These are phyloP conservation scores for Talaromyces proteolyticus DNA, from an alignment of 495 filamentous ascomycete species.

Conservation along the genomic window DNA sequence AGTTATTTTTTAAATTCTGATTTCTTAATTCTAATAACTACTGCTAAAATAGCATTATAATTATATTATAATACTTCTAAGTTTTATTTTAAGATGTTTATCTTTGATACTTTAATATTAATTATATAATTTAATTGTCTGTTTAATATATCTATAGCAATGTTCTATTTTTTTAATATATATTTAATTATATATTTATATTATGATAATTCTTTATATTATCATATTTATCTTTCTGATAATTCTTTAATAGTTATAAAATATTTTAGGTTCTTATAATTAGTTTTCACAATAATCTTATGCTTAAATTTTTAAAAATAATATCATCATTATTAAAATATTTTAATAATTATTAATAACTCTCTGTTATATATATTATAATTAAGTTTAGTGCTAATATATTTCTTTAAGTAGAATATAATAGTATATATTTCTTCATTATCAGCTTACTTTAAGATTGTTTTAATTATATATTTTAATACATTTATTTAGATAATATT, in stretches of 20 bases:
- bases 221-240: conserved; percentile 6
- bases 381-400: conserved; percentile 15
- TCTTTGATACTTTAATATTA: no score
- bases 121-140: conserved; percentile 1
- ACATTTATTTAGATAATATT: background rate
- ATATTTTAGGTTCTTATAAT: no score
- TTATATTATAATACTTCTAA: conserved; percentile 8
- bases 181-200: conserved; percentile 12
- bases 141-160: conserved; percentile 8
- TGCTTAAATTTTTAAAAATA: conserved; percentile 14
- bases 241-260: conserved; percentile 11
- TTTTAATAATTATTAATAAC: conserved; percentile 1
- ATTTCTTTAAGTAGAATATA: conserved; percentile 16
- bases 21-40: background rate
- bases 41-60: background rate
- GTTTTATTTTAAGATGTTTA: conserved; percentile 7
- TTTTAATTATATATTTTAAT: background rate
- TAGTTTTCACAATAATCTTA: no score
- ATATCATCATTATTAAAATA: conserved; percentile 12
- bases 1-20: background rate
- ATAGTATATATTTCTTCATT: background rate
- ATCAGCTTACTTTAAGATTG: background rate
- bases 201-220: conserved; percentile 8
- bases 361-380: conserved; percentile 20
- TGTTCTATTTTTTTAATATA: conserved; percentile 5